Percentiles rank a stretch among this genome's conserved stretches.
Conservation (phyloP, 371 early-diverging fungal genomes). For the Apophysomyces trapeziformis region DNA sequence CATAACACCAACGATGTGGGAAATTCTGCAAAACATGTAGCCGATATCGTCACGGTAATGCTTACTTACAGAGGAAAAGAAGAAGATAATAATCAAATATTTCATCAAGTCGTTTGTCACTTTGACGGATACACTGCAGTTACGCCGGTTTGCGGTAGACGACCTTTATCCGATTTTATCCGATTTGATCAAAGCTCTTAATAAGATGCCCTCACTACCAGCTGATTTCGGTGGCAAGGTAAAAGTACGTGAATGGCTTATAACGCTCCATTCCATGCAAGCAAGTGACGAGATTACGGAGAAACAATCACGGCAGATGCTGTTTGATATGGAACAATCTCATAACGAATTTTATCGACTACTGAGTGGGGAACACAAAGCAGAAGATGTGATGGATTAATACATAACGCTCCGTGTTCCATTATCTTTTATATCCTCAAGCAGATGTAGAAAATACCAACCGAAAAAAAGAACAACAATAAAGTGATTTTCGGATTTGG, state of each 20-base stretch:
- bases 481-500: too few species aligned
- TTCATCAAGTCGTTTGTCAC: conserved; percentile 81
- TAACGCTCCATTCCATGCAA: conserved; percentile 88
- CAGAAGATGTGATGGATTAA: conserved; percentile 18
- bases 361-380: conserved; percentile 54
- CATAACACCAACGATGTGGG: conserved; percentile 51
- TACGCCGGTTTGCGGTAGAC: conserved; percentile 89
- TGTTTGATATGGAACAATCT: conserved; percentile 91
- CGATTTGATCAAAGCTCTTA: conserved; percentile 88
- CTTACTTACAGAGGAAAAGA: background rate
- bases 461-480: background rate
- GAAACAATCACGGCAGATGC: conserved; percentile 89
- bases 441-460: too few species aligned
- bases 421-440: background rate
- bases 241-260: conserved; percentile 89
- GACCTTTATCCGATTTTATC: conserved; percentile 91
- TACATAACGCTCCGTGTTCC: background rate
- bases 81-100: background rate
- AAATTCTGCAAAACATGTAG: conserved; percentile 78
- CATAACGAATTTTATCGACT: conserved; percentile 67
- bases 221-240: conserved; percentile 83
- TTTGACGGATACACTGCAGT: conserved; percentile 86
- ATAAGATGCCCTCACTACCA: conserved; percentile 79
- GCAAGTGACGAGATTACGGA: conserved; percentile 87
- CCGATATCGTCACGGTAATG: conserved; percentile 80